phyloP scores from a whole-genome alignment of 352 stramenopile species.

The Halophytophthora polymorphica region DNA sequence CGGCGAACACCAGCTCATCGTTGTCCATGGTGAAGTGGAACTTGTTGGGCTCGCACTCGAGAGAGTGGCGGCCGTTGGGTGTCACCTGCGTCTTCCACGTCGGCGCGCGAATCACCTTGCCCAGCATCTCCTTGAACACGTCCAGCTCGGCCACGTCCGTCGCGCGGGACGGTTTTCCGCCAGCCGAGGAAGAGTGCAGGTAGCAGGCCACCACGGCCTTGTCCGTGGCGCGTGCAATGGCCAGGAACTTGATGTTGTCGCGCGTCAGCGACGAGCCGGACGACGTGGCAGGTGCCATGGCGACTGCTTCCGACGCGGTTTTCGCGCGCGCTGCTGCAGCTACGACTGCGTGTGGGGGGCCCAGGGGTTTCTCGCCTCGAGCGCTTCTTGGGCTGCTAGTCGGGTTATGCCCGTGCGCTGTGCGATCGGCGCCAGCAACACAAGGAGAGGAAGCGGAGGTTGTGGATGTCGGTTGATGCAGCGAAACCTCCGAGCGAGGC shows the following conservation, averaged over 20 bases:
- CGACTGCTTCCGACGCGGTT: not conserved
- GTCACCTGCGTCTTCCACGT: constrained; percentile 86
- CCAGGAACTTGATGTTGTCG: constrained; percentile 85
- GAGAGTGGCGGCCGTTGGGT: constrained; percentile 81
- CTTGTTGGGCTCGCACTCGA: constrained; percentile 87
- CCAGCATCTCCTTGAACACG: constrained; percentile 77
- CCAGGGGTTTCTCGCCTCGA: not conserved
- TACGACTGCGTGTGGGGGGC: constrained; percentile 3
- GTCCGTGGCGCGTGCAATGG: constrained; percentile 74
- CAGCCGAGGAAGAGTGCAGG: constrained; percentile 53
- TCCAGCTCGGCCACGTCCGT: constrained; percentile 54
- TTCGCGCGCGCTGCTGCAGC: constrained; percentile 2
- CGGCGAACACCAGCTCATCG: constrained; percentile 80
- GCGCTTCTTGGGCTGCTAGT: constrained; percentile 11
- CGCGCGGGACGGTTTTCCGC: constrained; percentile 22
- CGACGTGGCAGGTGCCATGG: constrained; percentile 18
- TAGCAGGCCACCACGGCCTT: constrained; percentile 81
- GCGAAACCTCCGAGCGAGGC: too few relatives aligned
- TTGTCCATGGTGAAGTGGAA: constrained; percentile 90
- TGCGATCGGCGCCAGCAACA: not conserved
- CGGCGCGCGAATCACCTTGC: constrained; percentile 76
- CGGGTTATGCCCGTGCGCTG: constrained; percentile 4
- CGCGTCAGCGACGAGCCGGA: constrained; percentile 45
- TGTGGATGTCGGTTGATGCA: too few relatives aligned
- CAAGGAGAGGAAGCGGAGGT: too few relatives aligned